A percentile compares a stretch with the other conserved stretches of the same genome.
Conservation (phyloP, 2,329 filamentous ascomycete species). For the Penicillium sp. region DNA sequence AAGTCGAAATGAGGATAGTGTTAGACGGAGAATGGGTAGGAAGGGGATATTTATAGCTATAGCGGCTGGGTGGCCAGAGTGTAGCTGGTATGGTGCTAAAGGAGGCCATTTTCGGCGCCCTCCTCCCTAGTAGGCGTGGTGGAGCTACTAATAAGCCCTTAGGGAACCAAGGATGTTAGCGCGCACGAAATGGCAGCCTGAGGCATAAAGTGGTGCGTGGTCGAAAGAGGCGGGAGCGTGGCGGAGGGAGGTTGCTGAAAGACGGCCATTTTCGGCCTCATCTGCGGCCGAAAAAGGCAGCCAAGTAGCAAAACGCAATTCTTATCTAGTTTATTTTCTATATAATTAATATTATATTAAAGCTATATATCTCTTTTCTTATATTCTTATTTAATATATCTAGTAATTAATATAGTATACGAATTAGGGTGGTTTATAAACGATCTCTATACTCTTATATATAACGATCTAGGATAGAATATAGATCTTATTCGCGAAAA, state of each 20-base stretch:
- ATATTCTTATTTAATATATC: neutral
- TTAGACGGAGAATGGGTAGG: neutral
- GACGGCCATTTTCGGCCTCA: no score
- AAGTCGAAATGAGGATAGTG: neutral
- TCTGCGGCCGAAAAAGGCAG: conserved; percentile 15
- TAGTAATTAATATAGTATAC: neutral
- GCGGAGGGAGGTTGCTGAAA: no score
- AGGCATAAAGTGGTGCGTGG: conserved; percentile 5
- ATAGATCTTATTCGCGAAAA: no score
- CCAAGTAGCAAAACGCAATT: conserved; percentile 14
- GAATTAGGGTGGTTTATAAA: no score
- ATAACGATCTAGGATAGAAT: no score
- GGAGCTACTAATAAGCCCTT: neutral
- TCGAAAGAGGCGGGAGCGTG: no score
- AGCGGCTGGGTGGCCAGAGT: neutral
- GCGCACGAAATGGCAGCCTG: neutral
- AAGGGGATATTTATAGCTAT: neutral
- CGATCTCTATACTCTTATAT: no score
- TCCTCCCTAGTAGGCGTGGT: neutral
- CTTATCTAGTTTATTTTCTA: neutral
- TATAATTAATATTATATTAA: no score
- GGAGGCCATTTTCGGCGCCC: neutral
- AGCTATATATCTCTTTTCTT: no score
- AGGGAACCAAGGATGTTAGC: no score
- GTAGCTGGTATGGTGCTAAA: neutral